Percentiles rank a stretch among this genome's conserved stretches.
These are phyloP conservation scores for Metarhizium robertsii DNA, from an alignment of 2,329 filamentous ascomycete species.

Conservation along the genomic window DNA sequence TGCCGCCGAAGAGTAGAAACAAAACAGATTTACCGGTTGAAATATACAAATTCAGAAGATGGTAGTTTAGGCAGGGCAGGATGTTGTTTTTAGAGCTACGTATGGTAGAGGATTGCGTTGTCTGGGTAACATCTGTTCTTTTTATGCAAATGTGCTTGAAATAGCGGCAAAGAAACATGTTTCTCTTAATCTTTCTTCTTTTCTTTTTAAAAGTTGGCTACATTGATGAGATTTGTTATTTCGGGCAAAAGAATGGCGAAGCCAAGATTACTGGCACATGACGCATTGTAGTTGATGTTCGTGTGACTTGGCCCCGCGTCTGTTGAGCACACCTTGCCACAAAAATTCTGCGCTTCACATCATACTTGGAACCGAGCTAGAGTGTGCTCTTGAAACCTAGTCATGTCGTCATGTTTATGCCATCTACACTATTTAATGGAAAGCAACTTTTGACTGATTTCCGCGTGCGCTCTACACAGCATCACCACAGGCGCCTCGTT, in stretches of 20 bases:
- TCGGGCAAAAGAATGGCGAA: background rate
- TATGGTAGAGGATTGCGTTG: background rate
- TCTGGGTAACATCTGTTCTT: conserved; percentile 5
- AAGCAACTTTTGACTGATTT: background rate
- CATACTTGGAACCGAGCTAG: background rate
- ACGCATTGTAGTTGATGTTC: too few species aligned
- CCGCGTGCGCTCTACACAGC: background rate
- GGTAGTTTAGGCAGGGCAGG: background rate
- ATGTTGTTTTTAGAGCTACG: too few species aligned
- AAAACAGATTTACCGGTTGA: background rate
- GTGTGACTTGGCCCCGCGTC: too few species aligned
- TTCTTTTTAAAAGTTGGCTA: background rate
- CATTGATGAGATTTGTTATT: background rate
- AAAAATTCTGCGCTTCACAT: too few species aligned
- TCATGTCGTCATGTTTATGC: background rate
- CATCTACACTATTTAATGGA: background rate
- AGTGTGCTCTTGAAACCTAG: background rate
- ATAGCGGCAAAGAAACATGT: conserved; percentile 5
- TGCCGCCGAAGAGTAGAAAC: conserved; percentile 51
- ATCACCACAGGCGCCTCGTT: background rate
- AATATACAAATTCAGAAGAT: background rate
- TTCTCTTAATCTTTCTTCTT: background rate
- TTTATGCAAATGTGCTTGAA: background rate
- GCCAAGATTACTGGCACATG: too few species aligned
- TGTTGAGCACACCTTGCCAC: too few species aligned